A percentile compares a stretch with the other conserved stretches of the same genome.
Conservation (phyloP, 2,329 filamentous ascomycete species). For the Apiospora kogelbergensis region DNA sequence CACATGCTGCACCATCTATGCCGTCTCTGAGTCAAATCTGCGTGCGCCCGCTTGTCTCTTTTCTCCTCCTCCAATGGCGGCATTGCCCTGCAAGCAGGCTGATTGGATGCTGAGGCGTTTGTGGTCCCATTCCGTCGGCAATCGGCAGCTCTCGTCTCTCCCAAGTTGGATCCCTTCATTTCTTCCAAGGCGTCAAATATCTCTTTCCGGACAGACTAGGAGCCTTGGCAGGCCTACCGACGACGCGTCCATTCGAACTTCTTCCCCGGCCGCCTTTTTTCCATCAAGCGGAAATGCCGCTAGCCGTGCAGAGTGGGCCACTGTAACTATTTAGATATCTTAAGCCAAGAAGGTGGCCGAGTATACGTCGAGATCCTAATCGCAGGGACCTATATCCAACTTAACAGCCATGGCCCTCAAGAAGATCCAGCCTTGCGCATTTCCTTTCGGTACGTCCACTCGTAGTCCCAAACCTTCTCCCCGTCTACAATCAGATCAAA, state of each 20-base stretch:
- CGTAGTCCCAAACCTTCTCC: constrained; percentile 8
- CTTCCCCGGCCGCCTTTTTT: not conserved
- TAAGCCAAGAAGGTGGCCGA: too few relatives aligned
- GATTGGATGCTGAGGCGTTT: not conserved
- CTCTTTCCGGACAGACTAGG: not conserved
- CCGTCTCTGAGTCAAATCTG: not conserved
- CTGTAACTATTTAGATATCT: too few relatives aligned
- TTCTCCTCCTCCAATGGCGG: not conserved
- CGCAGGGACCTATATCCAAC: not conserved
- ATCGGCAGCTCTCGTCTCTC: not conserved
- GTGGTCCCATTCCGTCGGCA: not conserved
- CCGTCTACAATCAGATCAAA: not conserved
- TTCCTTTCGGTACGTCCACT: not conserved
- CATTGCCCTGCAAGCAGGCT: not conserved
- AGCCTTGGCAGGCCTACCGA: not conserved
- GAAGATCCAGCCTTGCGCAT: not conserved
- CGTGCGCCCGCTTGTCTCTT: not conserved
- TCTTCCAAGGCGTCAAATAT: not conserved
- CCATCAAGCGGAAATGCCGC: not conserved
- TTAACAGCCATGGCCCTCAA: not conserved
- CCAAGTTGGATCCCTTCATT: not conserved
- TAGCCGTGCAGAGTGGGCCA: not conserved
- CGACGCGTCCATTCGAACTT: not conserved
- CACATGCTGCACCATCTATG: too few relatives aligned
- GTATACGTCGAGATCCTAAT: too few relatives aligned